Percentiles rank a stretch among this genome's conserved stretches.
These are phyloP conservation scores for Rhododendron williamsianum DNA, from an alignment of 148 eudicot genomes.

Conservation along the genomic window DNA sequence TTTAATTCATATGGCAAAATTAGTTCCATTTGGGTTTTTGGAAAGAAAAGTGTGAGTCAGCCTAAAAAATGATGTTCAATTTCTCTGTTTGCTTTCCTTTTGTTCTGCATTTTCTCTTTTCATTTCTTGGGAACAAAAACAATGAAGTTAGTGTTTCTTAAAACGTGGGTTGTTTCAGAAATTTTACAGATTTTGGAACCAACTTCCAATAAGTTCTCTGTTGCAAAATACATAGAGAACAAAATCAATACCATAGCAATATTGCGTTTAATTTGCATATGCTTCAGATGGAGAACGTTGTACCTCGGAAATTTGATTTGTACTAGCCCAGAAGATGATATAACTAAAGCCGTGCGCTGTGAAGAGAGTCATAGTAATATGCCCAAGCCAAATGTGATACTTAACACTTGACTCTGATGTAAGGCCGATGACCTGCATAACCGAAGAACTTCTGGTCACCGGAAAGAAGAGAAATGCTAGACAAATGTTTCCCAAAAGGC, in stretches of 20 bases:
- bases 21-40: neutral
- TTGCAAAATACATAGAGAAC: neutral
- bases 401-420: slow-evolving; percentile 36
- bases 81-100: too few relatives aligned
- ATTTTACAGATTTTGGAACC: neutral
- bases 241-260: neutral
- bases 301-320: slow-evolving; percentile 25
- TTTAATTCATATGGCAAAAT: too few relatives aligned
- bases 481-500: slow-evolving; percentile 35
- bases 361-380: slow-evolving; percentile 36
- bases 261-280: neutral
- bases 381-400: slow-evolving; percentile 50
- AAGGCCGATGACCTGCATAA: slow-evolving; percentile 29
- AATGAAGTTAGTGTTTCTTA: neutral
- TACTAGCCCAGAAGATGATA: slow-evolving; percentile 26
- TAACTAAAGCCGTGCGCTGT: slow-evolving; percentile 35
- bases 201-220: neutral
- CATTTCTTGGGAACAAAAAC: neutral
- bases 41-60: neutral
- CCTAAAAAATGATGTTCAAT: too few relatives aligned
- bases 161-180: neutral
- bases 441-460: slow-evolving; percentile 34
- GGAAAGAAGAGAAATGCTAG: slow-evolving; percentile 42
- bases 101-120: too few relatives aligned
- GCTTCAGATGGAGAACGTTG: neutral